Evolutionary conservation across 1,284 basidiomycete species (phyloP), one percentile per base, ranked within the genome.

Genomic region (Heterobasidion occidentale): DNA sequence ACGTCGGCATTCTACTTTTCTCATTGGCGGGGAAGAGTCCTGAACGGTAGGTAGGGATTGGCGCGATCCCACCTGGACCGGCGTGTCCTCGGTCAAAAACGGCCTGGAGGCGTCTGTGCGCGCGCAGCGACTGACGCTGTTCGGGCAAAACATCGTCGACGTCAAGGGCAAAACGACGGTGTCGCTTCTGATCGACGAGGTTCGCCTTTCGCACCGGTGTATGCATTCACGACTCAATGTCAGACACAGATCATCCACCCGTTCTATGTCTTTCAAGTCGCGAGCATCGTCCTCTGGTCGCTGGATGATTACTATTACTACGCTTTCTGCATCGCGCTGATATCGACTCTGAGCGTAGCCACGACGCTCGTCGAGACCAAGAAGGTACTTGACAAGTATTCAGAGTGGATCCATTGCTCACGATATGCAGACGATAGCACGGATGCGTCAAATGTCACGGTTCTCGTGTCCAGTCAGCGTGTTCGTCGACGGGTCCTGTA

Each of bases 261-360:
- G 0, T 98, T 98, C 73, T 98, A 97, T 67, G 90, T 99, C 56
- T 99, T 99, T 70, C 97, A 99, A 79, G 89, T 99, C 62, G 94
- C 94, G 51, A 97, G 94, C 60, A 92, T 99, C 63, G 74, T 92
- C 27, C 75, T 99, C 9, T 99, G 97, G 97, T 90, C 89, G 3
- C 65, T 98, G 56, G 97, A 99, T 65, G 83, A 98, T 67, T 95
- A 98, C 67, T 96, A 91, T 69, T 98, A 97, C 68, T 99, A 99
- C 69, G 97, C 96, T 2, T 96, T 96, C 64, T 98, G 95, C 65
- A 99, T 99, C 62, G 93, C 88, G 42, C 74, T 96, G 54, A 99
- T 99, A 65, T 96, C 93, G 46, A 74, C 89, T 33, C 77, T 90
- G 56, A 97, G 92, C 64, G 91, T 99, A 61, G 69, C 81, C 4